Percentiles rank a stretch among this genome's conserved stretches.
Conservation (phyloP, 805 yeast genomes). For the Saturnispora kantuleensis region DNA sequence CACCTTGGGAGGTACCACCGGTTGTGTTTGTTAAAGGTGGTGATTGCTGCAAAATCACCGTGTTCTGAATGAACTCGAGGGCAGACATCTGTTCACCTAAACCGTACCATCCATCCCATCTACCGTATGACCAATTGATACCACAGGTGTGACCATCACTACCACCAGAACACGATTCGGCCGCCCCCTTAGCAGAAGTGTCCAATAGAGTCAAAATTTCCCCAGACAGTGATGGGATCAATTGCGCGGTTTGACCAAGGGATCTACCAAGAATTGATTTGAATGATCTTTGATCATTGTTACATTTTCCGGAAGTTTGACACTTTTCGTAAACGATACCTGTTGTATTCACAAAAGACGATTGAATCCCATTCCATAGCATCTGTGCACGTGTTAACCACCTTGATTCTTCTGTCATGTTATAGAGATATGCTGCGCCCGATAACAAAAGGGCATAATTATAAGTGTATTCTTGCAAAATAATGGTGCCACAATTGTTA, state of each 20-base stretch:
- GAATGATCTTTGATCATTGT: slow-evolving; percentile 70
- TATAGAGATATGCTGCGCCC: slow-evolving; percentile 63
- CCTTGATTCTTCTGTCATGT: slow-evolving; percentile 39
- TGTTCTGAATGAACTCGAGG: slow-evolving; percentile 48
- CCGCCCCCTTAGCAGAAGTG: slow-evolving; percentile 59
- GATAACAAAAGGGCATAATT: slow-evolving; percentile 58
- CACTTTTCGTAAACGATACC: slow-evolving; percentile 58
- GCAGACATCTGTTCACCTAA: slow-evolving; percentile 82
- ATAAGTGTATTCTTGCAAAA: slow-evolving; percentile 53
- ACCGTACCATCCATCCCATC: slow-evolving; percentile 64
- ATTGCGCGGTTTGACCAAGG: slow-evolving; percentile 45
- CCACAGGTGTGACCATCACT: slow-evolving; percentile 83
- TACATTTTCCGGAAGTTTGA: slow-evolving; percentile 42
- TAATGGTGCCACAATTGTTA: slow-evolving; percentile 39
- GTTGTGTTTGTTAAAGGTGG: slow-evolving; percentile 52
- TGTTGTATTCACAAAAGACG: slow-evolving; percentile 35
- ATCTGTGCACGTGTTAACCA: slow-evolving; percentile 34
- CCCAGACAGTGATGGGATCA: slow-evolving; percentile 41
- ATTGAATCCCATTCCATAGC: slow-evolving; percentile 29
- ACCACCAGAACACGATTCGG: slow-evolving; percentile 75
- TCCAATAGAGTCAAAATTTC: slow-evolving; percentile 27
- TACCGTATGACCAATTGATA: slow-evolving; percentile 47
- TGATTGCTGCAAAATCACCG: slow-evolving; percentile 29
- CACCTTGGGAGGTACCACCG: slow-evolving; percentile 67
- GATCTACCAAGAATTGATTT: slow-evolving; percentile 59